Percentiles rank a stretch among this genome's conserved stretches.
Evolutionary conservation across 164 flowering plant genomes (phyloP).

Genomic region (Houttuynia cordata): DNA sequence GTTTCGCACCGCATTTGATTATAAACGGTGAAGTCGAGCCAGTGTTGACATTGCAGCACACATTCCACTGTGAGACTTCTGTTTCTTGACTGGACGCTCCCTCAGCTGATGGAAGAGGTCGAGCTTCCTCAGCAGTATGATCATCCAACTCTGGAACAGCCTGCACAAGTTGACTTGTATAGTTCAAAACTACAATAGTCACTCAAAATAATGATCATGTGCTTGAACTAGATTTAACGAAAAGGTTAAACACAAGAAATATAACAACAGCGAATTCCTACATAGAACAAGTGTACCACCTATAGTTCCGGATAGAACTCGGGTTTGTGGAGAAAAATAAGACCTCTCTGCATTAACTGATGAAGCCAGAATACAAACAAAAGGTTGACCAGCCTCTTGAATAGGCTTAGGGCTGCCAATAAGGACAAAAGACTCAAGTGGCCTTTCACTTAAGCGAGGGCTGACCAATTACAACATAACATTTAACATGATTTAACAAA

Average conservation of each 20-base stretch:
- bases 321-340: no score
- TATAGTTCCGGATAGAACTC: no score
- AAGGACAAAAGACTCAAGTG: no score
- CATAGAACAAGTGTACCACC: background rate
- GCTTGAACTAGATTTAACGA: background rate
- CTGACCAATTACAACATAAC: no score
- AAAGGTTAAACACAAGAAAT: background rate
- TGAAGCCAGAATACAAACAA: no score
- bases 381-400: no score
- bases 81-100: conserved; percentile 38
- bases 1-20: conserved; percentile 92
- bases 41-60: conserved; percentile 90
- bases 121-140: conserved; percentile 16
- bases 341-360: no score
- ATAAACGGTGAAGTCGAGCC: conserved; percentile 84
- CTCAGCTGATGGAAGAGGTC: conserved; percentile 23
- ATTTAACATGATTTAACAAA: no score
- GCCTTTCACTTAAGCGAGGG: no score
- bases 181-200: background rate
- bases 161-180: conserved; percentile 25
- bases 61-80: conserved; percentile 92
- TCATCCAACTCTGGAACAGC: conserved; percentile 68
- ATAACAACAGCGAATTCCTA: no score
- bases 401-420: no score
- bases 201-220: background rate